Evolutionary conservation across 208 protist genomes (phyloP), one percentile per base, ranked within the genome.

Genomic region (Phytomonas serpens): DNA sequence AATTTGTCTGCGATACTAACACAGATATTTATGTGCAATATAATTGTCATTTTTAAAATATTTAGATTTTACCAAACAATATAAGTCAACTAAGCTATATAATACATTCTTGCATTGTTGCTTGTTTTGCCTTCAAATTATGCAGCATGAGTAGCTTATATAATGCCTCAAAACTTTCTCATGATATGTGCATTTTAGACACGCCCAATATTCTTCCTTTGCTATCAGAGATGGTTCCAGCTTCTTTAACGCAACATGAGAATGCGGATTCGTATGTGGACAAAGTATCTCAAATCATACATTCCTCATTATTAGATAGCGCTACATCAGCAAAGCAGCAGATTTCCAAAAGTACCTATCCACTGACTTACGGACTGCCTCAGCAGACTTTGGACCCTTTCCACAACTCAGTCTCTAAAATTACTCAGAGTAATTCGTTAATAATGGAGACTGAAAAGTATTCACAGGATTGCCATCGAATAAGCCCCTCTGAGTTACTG

Each of bases 1-100:
- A 6, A 9, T 67, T 9, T 7, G n/a, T 67, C 7, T 67, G 13
- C 6, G 38, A 38, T 19, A 67, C 19, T 62, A 51, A 51, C 34
- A 51, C 19, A 19, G 5, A 51, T 6, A 37, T 62, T 62, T 52
- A 57, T 62, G 32, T 52, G 23, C 16, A 9, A 47, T 67, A 23
- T 19, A 57, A 51, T 67, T 57, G 9, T 19, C 40, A 47, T 57
- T 57, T 57, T 73, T 73, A 5, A 38, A 14, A 67, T 67, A 51
- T 67, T 38, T 23, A 51, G 19, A 67, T 67, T 19, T 67, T 57
- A 47, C 0, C 63, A 67, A 67, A 67, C 19, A 51, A 51, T 19
- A 27, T 27, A 47, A 67, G 23, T 67, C 2, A 67, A 38, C 27
- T 62, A 51, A 38, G 34, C 4, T 67, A 47, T 19, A 47, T 61